Base-by-base conservation (phyloP, 768 basidiomycete genomes). In the Pisolithus microcarpus region DNA sequence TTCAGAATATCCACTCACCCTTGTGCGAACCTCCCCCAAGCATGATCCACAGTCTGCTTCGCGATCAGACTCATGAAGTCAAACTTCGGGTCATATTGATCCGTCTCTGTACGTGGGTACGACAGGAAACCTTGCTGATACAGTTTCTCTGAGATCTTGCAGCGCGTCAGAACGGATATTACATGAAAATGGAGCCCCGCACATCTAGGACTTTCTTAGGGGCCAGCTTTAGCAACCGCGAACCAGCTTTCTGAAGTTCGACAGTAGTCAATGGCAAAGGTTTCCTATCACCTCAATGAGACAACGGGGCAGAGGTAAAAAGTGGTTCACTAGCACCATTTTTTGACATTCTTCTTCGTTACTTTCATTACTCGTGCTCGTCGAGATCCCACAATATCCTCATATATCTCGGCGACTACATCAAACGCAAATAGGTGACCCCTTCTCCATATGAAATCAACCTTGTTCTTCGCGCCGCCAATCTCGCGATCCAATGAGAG, bases 71-170 rank as follows among this genome's bases (percentile, higher is more conserved):
- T 70, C 75, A 83, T 80, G 59, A 96, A 95, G 64, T 98, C 89
- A 61, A 99, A 99, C 52, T 87, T 84, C 44, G 84, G 79, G 65
- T 99, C 96, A 67, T 85, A 99, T 66, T 95, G 89, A 61, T 99
- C 96, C 1, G 96, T 99, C 70, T 99, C 96, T 11, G 96, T 99
- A 38, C 96, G 84, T 40, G 96, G 96, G 65, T 99, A 99, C 7
- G 91, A 95, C 26, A 98, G 74, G 60, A 95, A 94, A 15, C 96
- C 96, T 60, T 87, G 81, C 60, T 97, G 90, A 67, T 99, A 99
- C 2, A 99, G 79, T 52, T 82, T 83, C 63, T 99, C 96, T 16
- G 96, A 90, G 23, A 90, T 78, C 95, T 99, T 59, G 0, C 37
- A 40, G 18, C 2, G 1, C 9, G 50, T 59, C 43, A 56, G 48